phyloP scores from a whole-genome alignment of 441 rosid genomes.

The Bruguiera hainesii region DNA sequence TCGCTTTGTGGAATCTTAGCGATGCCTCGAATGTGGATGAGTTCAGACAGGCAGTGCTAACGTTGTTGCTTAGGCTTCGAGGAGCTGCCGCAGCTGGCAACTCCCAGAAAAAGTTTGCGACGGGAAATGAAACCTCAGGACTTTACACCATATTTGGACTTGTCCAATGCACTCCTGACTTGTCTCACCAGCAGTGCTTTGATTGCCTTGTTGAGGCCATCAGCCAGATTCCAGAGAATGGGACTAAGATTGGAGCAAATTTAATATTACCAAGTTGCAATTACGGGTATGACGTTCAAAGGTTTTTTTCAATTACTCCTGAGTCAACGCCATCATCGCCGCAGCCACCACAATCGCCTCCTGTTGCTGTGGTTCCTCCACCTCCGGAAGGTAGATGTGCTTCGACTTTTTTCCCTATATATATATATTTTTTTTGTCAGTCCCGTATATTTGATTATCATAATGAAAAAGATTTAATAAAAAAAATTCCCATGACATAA shows the following conservation, averaged over 20 bases:
- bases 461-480: too few species aligned
- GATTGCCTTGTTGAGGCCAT: slow-evolving; percentile 33
- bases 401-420: too few species aligned
- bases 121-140: slow-evolving; percentile 20
- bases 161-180: slow-evolving; percentile 26
- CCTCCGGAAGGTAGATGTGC: too few species aligned
- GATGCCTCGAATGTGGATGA: slow-evolving; percentile 26
- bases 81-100: slow-evolving; percentile 30
- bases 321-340: background rate
- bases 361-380: background rate
- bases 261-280: slow-evolving; percentile 34
- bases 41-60: slow-evolving; percentile 34
- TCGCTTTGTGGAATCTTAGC: background rate
- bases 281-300: slow-evolving; percentile 30
- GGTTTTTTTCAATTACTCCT: slow-evolving; percentile 12
- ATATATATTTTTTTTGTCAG: too few species aligned
- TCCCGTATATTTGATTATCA: too few species aligned
- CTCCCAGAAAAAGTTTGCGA: slow-evolving; percentile 39
- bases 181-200: slow-evolving; percentile 35
- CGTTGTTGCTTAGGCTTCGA: slow-evolving; percentile 27
- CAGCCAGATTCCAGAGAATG: slow-evolving; percentile 27
- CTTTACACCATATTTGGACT: slow-evolving; percentile 42
- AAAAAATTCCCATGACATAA: too few species aligned
- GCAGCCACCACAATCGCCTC: background rate
- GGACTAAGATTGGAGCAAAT: slow-evolving; percentile 35